Evolutionary conservation across 192 early-diverging fungal species (phyloP).

Genomic region (Spizellomyces punctatus): DNA sequence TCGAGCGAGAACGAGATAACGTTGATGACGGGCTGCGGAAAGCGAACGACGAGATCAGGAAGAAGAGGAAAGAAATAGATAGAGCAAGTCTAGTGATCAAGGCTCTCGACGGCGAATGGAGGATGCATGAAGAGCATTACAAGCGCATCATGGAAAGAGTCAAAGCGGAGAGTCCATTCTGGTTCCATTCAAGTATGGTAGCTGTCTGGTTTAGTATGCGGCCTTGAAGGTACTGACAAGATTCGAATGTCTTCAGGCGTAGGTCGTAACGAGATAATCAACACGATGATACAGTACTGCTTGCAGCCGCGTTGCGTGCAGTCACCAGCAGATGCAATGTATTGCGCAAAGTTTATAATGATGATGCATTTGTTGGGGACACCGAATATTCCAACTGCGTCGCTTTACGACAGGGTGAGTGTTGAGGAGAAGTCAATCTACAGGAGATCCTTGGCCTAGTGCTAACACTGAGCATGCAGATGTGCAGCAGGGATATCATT

Average conservation of each 20-base stretch:
- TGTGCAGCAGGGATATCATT: slow-evolving; percentile 47
- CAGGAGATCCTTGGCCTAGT: background rate
- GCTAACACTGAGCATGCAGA: slow-evolving; percentile 9
- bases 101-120: slow-evolving; percentile 16
- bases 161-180: slow-evolving; percentile 31
- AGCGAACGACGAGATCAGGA: slow-evolving; percentile 1
- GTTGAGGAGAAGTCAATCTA: background rate
- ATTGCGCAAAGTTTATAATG: slow-evolving; percentile 72
- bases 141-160: slow-evolving; percentile 36
- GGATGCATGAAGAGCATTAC: slow-evolving; percentile 41
- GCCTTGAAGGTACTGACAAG: too few species aligned
- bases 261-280: slow-evolving; percentile 10
- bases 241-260: background rate
- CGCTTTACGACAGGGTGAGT: slow-evolving; percentile 68
- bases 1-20: slow-evolving; percentile 8
- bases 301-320: slow-evolving; percentile 67
- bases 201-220: background rate
- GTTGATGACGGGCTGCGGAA: background rate
- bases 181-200: slow-evolving; percentile 33
- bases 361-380: slow-evolving; percentile 72
- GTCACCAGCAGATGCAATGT: slow-evolving; percentile 72
- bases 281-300: slow-evolving; percentile 68
- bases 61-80: slow-evolving; percentile 29
- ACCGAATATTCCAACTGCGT: slow-evolving; percentile 69
- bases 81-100: slow-evolving; percentile 2